A percentile compares a stretch with the other conserved stretches of the same genome.
Conservation (phyloP, 2,329 filamentous ascomycete species). For the Capronia coronata region DNA sequence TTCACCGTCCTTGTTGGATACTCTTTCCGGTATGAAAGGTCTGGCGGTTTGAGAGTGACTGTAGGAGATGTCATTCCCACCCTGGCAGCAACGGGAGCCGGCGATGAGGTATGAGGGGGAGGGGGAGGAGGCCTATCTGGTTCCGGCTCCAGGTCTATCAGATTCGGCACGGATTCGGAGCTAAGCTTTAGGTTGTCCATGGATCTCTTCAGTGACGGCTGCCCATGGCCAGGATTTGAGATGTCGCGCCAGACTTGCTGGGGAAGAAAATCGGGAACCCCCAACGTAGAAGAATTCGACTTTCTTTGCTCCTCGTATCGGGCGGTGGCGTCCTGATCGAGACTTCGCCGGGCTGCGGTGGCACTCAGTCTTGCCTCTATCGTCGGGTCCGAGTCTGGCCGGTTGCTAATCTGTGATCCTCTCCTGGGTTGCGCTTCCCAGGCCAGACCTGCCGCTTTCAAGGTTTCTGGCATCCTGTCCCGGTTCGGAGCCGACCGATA, state of each 20-base stretch:
- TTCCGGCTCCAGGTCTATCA: slow-evolving; percentile 23
- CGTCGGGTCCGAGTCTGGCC: slow-evolving; percentile 25
- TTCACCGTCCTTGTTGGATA: slow-evolving; percentile 39
- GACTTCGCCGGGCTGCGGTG: slow-evolving; percentile 26
- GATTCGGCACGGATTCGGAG: slow-evolving; percentile 13
- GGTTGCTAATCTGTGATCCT: slow-evolving; percentile 8
- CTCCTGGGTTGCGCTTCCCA: slow-evolving; percentile 42
- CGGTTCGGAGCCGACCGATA: slow-evolving; percentile 42
- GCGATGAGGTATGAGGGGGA: slow-evolving; percentile 10
- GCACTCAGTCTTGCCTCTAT: slow-evolving; percentile 29
- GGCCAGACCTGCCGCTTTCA: slow-evolving; percentile 58
- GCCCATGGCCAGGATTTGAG: slow-evolving; percentile 5
- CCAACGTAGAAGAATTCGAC: slow-evolving; percentile 13
- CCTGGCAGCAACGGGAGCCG: slow-evolving; percentile 7
- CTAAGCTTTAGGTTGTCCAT: slow-evolving; percentile 21
- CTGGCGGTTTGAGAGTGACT: slow-evolving; percentile 21
- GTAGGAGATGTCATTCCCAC: slow-evolving; percentile 19
- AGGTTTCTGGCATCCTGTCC: slow-evolving; percentile 49
- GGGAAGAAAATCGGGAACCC: slow-evolving; percentile 8
- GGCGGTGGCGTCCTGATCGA: slow-evolving; percentile 25
- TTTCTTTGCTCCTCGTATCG: slow-evolving; percentile 19
- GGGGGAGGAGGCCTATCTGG: slow-evolving; percentile 21
- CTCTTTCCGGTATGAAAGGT: slow-evolving; percentile 45
- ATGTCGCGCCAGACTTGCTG: slow-evolving; percentile 13
- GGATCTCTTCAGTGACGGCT: slow-evolving; percentile 14